A percentile compares a stretch with the other conserved stretches of the same genome.
Conservation (phyloP, 768 basidiomycete species). For the Amanita molliuscula region DNA sequence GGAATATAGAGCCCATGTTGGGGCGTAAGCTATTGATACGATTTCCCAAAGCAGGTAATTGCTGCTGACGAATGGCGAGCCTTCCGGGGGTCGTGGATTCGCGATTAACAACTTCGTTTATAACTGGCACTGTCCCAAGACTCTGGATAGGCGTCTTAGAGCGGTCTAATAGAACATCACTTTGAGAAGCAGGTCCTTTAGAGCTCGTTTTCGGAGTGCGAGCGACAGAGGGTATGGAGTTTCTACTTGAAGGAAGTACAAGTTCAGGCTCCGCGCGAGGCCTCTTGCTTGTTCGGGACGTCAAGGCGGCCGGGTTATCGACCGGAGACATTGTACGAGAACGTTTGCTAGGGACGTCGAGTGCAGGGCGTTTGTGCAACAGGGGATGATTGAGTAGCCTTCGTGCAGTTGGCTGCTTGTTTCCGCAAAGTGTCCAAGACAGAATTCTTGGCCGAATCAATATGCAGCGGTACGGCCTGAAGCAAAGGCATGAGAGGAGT, state of each 20-base stretch:
- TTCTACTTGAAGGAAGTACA: neutral
- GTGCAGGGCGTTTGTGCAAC: neutral
- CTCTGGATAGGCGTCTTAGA: neutral
- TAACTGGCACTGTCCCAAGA: neutral
- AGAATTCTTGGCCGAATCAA: constrained; percentile 30
- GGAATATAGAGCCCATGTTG: neutral
- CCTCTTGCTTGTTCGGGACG: constrained; percentile 8
- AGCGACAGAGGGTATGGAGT: neutral
- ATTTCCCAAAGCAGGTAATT: neutral
- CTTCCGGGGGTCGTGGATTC: neutral
- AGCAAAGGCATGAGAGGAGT: constrained; percentile 51
- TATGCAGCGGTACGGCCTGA: constrained; percentile 47
- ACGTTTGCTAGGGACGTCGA: constrained; percentile 10
- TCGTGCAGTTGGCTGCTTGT: constrained; percentile 5
- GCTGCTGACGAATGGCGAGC: neutral
- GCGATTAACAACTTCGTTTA: neutral
- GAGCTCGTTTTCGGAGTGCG: neutral
- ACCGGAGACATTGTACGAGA: constrained; percentile 11
- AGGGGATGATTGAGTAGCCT: constrained; percentile 3
- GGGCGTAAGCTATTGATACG: neutral
- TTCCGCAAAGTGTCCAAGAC: constrained; percentile 22
- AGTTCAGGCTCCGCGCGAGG: constrained; percentile 1
- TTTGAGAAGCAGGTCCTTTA: neutral
- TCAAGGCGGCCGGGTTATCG: constrained; percentile 6
- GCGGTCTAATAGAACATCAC: neutral